Percentiles rank a stretch among this genome's conserved stretches.
phyloP scores from a whole-genome alignment of 2,329 filamentous ascomycete genomes.

The Paecilomyces formosus region DNA sequence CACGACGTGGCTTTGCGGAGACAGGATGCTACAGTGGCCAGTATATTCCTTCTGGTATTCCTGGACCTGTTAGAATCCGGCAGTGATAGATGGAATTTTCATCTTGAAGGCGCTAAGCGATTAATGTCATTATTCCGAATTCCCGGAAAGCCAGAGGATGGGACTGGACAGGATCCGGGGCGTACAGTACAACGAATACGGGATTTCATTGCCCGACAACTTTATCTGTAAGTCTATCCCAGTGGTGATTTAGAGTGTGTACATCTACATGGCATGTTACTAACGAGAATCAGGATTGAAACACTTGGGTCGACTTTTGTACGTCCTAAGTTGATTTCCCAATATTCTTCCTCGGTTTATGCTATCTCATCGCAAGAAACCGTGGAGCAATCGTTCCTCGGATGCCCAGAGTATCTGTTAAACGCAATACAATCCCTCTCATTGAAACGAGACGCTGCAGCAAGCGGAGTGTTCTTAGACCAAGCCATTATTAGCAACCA shows the following conservation, averaged over 20 bases:
- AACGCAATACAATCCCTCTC: slow-evolving; percentile 7
- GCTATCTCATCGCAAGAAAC: slow-evolving; percentile 14
- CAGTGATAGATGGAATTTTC: slow-evolving; percentile 10
- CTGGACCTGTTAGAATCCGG: slow-evolving; percentile 13
- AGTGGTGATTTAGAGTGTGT: neutral
- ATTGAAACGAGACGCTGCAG: neutral
- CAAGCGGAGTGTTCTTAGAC: neutral
- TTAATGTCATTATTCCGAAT: neutral
- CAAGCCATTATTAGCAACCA: neutral
- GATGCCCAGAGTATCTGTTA: slow-evolving; percentile 26
- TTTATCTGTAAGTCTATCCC: neutral
- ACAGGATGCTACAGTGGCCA: slow-evolving; percentile 24
- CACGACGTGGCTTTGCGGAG: slow-evolving; percentile 3
- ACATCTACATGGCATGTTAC: neutral
- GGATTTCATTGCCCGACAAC: slow-evolving; percentile 2
- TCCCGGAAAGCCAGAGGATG: neutral
- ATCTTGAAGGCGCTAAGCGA: slow-evolving; percentile 8
- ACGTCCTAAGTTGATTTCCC: slow-evolving; percentile 21
- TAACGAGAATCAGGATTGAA: slow-evolving; percentile 18
- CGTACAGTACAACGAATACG: neutral
- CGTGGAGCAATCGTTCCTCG: slow-evolving; percentile 27
- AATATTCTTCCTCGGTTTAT: slow-evolving; percentile 8
- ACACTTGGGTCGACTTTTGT: slow-evolving; percentile 25
- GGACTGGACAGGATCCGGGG: neutral
- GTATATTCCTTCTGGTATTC: slow-evolving; percentile 21